phyloP scores from a whole-genome alignment of 139 green algal genomes.

The Protoeuglena noctilucae region DNA sequence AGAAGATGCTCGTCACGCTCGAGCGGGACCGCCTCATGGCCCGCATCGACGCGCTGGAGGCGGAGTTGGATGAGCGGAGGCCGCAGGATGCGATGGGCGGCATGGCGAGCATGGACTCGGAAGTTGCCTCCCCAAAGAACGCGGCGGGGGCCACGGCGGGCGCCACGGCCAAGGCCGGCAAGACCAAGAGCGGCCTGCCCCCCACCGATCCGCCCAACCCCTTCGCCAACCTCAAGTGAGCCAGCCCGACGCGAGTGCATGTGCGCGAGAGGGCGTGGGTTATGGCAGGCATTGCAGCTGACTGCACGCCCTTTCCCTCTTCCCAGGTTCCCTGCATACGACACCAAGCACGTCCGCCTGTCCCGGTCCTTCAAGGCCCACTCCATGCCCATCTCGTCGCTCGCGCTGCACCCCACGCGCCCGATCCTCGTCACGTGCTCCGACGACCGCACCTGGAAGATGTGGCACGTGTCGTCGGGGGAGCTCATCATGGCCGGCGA shows the following conservation, averaged over 20 bases:
- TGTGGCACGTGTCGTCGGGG: conserved; percentile 40
- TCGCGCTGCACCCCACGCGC: conserved; percentile 65
- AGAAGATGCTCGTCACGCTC: conserved; percentile 59
- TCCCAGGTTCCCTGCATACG: neutral
- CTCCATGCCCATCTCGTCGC: conserved; percentile 16
- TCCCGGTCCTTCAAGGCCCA: neutral
- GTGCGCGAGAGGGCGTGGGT: too few species aligned
- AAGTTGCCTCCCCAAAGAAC: neutral
- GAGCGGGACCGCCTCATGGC: neutral
- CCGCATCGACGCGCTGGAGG: neutral
- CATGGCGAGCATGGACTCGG: conserved; percentile 7
- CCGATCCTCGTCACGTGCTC: conserved; percentile 55
- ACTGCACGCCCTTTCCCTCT: neutral
- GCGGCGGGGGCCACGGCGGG: neutral
- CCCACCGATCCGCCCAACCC: conserved; percentile 24
- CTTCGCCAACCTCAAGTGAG: conserved; percentile 26
- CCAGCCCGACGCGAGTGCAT: conserved; percentile 17
- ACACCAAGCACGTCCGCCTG: neutral
- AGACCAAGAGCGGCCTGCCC: conserved; percentile 4
- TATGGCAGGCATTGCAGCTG: conserved; percentile 40
- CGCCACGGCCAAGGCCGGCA: neutral
- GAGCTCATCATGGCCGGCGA: conserved; percentile 64
- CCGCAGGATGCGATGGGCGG: conserved; percentile 8
- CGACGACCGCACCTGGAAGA: conserved; percentile 64
- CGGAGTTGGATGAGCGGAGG: neutral